phyloP scores from a whole-genome alignment of 2,329 filamentous ascomycete species.

The Alternaria ventricosa region DNA sequence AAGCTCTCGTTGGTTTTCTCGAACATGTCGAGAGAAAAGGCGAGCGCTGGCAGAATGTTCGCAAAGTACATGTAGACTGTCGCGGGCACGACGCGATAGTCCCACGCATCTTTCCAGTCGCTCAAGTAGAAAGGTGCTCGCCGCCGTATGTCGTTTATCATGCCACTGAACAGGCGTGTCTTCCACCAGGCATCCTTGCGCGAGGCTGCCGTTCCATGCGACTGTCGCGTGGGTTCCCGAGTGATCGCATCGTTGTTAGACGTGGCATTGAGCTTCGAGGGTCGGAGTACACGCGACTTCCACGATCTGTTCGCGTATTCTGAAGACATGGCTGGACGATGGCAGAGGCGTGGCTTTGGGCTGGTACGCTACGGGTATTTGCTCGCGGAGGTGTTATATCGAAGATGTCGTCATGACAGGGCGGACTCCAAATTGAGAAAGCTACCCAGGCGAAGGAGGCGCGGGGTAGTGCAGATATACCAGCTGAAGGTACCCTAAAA shows the following conservation, averaged over 20 bases:
- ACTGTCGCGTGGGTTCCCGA: slow-evolving; percentile 24
- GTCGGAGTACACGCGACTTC: slow-evolving; percentile 20
- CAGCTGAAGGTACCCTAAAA: not conserved
- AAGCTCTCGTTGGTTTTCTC: slow-evolving; percentile 84
- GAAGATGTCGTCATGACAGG: slow-evolving; percentile 15
- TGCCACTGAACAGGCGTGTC: slow-evolving; percentile 76
- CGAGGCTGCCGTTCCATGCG: slow-evolving; percentile 17
- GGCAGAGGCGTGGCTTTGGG: slow-evolving; percentile 24
- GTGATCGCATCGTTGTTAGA: slow-evolving; percentile 8
- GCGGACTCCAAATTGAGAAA: not conserved
- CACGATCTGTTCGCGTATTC: slow-evolving; percentile 22
- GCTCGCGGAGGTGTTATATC: slow-evolving; percentile 23
- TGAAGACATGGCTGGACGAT: slow-evolving; percentile 22
- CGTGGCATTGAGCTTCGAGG: slow-evolving; percentile 4
- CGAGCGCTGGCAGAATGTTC: slow-evolving; percentile 85
- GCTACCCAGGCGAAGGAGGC: not conserved
- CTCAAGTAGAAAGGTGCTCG: slow-evolving; percentile 78
- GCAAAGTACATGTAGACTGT: slow-evolving; percentile 96
- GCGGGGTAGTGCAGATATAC: not conserved
- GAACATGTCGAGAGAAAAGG: slow-evolving; percentile 94
- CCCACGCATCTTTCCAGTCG: slow-evolving; percentile 87
- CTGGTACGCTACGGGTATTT: slow-evolving; percentile 27
- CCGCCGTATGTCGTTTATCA: slow-evolving; percentile 77
- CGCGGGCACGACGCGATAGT: slow-evolving; percentile 85
- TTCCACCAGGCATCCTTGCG: slow-evolving; percentile 69